Percentiles rank a stretch among this genome's conserved stretches.
phyloP scores from a whole-genome alignment of 208 protist species.

The Crithidia acanthocephali region DNA sequence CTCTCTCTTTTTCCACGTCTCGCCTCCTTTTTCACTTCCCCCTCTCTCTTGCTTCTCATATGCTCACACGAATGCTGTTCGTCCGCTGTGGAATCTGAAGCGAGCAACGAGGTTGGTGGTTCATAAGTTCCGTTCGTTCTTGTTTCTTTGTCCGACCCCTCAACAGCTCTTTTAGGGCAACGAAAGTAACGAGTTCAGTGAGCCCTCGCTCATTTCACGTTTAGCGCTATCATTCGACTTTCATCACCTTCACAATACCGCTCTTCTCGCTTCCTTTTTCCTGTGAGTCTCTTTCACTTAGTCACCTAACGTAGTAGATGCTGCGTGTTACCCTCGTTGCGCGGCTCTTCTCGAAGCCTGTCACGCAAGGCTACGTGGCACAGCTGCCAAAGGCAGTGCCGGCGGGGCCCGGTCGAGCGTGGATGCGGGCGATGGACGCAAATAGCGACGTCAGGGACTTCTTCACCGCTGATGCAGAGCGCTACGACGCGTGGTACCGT shows the following conservation, averaged over 20 bases:
- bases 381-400: constrained; percentile 53
- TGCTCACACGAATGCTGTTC: too few species aligned
- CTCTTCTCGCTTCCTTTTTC: not conserved
- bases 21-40: too few species aligned
- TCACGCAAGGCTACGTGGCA: constrained; percentile 76
- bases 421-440: constrained; percentile 59
- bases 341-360: constrained; percentile 76
- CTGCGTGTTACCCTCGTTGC: constrained; percentile 28
- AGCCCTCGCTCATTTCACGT: too few species aligned
- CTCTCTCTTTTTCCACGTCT: too few species aligned
- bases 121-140: too few species aligned
- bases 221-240: too few species aligned
- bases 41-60: too few species aligned
- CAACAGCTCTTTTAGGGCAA: too few species aligned
- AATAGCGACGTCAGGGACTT: constrained; percentile 68
- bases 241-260: not conserved
- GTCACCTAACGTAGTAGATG: constrained; percentile 13
- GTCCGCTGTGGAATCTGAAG: too few species aligned
- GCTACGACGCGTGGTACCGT: constrained; percentile 84
- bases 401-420: constrained; percentile 37
- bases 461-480: constrained; percentile 58
- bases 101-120: too few species aligned
- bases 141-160: too few species aligned
- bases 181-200: too few species aligned
- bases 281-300: not conserved